Evolutionary conservation across 108 stramenopile genomes (phyloP).

Genomic region (Nannochloropsis oceanica): DNA sequence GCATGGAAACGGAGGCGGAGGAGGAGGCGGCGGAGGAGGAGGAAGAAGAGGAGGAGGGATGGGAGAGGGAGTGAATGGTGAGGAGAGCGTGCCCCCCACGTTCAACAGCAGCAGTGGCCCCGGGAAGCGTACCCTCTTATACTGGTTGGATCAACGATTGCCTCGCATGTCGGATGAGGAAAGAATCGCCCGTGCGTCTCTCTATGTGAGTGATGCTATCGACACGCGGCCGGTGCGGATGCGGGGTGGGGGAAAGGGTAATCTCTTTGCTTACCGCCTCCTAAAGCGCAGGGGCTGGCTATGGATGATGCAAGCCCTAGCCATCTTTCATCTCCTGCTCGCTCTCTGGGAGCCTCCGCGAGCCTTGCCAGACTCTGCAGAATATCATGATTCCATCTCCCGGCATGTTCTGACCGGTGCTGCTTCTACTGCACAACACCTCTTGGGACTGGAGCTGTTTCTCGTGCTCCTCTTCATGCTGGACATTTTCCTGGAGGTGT

Average conservation of each 20-base stretch:
- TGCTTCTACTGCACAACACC: neutral
- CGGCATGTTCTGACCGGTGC: neutral
- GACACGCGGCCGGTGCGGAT: neutral
- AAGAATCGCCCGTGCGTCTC: neutral
- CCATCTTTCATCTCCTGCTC: neutral
- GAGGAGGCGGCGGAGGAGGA: neutral
- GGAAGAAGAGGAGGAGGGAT: neutral
- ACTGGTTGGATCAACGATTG: neutral
- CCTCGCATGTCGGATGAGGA: neutral
- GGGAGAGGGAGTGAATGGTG: neutral
- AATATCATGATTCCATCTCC: neutral
- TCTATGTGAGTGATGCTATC: neutral
- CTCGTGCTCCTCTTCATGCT: neutral
- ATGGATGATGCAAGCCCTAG: neutral
- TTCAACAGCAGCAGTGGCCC: neutral
- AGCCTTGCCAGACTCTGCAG: neutral
- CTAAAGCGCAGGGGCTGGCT: neutral
- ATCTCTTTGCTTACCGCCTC: neutral
- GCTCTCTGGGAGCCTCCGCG: neutral
- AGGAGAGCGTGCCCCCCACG: neutral
- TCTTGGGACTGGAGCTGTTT: neutral
- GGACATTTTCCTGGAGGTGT: neutral
- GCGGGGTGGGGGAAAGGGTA: neutral
- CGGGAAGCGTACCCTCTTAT: neutral
- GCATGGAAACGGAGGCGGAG: neutral